Conservation (phyloP, 2,329 filamentous ascomycete species). For the Ophidiomyces ophidiicola region DNA sequence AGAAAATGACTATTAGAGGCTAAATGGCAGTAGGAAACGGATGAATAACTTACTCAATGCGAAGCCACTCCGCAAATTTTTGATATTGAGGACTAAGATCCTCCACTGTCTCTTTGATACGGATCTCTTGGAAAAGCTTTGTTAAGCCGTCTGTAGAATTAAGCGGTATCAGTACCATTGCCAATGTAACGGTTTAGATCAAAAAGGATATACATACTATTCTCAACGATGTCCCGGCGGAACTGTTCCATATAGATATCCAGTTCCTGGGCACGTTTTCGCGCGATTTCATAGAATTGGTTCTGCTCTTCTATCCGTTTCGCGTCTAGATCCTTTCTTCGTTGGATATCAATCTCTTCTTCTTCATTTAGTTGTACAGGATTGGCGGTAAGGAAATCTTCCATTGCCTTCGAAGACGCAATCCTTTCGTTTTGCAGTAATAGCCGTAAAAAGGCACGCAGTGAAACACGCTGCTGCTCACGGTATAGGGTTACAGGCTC, state of each 20-base stretch:
- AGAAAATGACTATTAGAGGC: slow-evolving; percentile 2
- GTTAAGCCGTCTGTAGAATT: slow-evolving; percentile 63
- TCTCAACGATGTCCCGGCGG: slow-evolving; percentile 54
- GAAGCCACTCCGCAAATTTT: slow-evolving; percentile 95
- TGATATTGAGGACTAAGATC: slow-evolving; percentile 91
- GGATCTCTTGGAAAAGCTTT: slow-evolving; percentile 84
- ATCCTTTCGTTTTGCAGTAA: slow-evolving; percentile 75
- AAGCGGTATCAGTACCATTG: background rate
- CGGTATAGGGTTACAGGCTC: slow-evolving; percentile 57
- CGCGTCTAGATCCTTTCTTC: slow-evolving; percentile 70
- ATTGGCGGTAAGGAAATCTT: slow-evolving; percentile 67
- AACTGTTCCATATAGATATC: slow-evolving; percentile 95
- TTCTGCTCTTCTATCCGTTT: slow-evolving; percentile 84
- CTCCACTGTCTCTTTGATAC: slow-evolving; percentile 71
- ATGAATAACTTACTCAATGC: slow-evolving; percentile 55
- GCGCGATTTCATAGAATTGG: slow-evolving; percentile 88
- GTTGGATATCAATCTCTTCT: slow-evolving; percentile 68
- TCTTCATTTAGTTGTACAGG: slow-evolving; percentile 66
- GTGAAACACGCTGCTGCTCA: slow-evolving; percentile 80
- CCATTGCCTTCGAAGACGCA: slow-evolving; percentile 68
- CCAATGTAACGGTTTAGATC: background rate
- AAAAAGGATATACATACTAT: slow-evolving; percentile 44
- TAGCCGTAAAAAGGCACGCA: slow-evolving; percentile 80
- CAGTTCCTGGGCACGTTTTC: slow-evolving; percentile 76
- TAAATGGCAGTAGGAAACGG: background rate